Base-by-base conservation (phyloP, 2,329 filamentous ascomycete genomes). In the Epichloe sibirici region DNA sequence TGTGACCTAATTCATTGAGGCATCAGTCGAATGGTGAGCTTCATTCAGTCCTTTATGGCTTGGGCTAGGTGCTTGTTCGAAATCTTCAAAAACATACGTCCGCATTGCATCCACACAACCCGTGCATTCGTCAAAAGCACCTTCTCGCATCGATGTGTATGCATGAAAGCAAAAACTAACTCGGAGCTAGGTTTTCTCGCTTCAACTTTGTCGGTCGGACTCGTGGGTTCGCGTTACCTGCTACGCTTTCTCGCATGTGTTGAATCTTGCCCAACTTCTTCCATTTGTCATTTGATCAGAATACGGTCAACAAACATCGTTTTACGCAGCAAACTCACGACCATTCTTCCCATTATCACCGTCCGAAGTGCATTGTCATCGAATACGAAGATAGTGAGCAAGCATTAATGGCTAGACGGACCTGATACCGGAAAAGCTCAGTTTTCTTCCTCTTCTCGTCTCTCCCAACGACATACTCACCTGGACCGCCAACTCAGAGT, bases 381-480 rank as follows among this genome's bases (percentile, higher is more conserved):
- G 46, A 56, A 54, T 48, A 59, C 56, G 56, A 57, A 52, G 49
- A 52, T 53, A 56, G 48, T 46, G 48, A 54, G 53, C 45, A 58
- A 53, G 52, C 57, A 53, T 63, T 68, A 65, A 69, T 69, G 67
- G 67, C 66, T 61, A 54, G 54, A 57, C 58, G 49, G 53, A 58
- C 40, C 55, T 53, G 54, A 61, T 49, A 66, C 60, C 61, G 59
- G 52, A 53, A 44, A 34, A 31, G 21, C 51, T 43, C 39, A 37
- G 57, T 57, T 58, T 34, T 1, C 49, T 31, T 40, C 53, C 44
- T 57, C 35, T 21, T 51, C 25, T 40, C 51, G 39, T 48, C 43
- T 52, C 39, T 45, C 21, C 11, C 43, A 43, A 35, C 46, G 7
- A 31, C 21, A 21, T n/a, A 28, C 17, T 46, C 23, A 2, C 17